Base-by-base conservation (phyloP, 371 early-diverging fungal genomes). In the Syncephalis plumigaleata region DNA sequence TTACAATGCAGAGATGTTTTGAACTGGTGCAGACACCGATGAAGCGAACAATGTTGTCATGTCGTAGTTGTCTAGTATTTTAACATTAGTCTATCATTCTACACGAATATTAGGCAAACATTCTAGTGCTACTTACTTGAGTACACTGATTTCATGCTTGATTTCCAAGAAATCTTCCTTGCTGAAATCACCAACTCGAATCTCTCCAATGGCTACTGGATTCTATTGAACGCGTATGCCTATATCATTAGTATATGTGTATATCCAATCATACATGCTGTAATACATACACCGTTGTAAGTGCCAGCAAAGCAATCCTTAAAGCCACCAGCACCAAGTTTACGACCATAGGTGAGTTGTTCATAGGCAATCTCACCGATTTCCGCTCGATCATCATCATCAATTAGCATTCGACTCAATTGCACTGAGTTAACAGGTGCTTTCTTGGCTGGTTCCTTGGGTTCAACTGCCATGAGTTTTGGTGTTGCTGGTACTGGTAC, bases 301-400 rank as follows among this genome's bases (percentile, higher is more conserved):
- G 55, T 64, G 40, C 81, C 79, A 0, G 64, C 63, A 60, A 68
- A 84, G 52, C 81, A 81, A 54, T 81, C 84, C 55, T 84, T 84
- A 63, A 80, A 84, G 7, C 81, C 84, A 38, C 84, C 84, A n/a
- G 79, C 70, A 3, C 81, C 81, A 15, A 84, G 58, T 52, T 80
- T 79, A 27, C 61, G 59, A 5, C 79, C 78, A 22, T 80, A 44
- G 9, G 53, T 56, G 5, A 84, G 50, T 38, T 71, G 62, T 21
- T 71, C 62, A 46, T 69, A 79, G 0, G 70, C 61, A 50, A 82
- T 82, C 53, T 75, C 75, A 17, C 74, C 67, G 49, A 82, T 82
- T 20, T 61, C 55, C 39, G 61, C 64, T 11, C 40, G 44, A 26
- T 54, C 64, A 27, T 9, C 45, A 1, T 45, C 45, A 20, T 22